Percentiles rank a stretch among this genome's conserved stretches.
phyloP scores from a whole-genome alignment of 495 filamentous ascomycete genomes.

The Aspergillus cristatus region DNA sequence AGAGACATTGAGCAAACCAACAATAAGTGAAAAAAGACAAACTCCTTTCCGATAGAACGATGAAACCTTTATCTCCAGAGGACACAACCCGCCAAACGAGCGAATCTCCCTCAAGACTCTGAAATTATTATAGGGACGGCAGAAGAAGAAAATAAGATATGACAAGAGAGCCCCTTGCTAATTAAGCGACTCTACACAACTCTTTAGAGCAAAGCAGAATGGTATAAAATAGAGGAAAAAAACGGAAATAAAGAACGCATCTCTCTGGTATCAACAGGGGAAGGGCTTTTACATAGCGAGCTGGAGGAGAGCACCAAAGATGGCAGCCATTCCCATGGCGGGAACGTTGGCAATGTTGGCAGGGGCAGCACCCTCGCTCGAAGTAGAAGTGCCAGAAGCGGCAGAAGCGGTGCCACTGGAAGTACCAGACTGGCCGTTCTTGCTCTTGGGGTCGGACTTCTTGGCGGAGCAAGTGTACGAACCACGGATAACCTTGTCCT shows the following conservation, averaged over 20 bases:
- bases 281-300: constrained; percentile 33
- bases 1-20: no score
- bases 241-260: constrained; percentile 22
- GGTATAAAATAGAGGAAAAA: neutral
- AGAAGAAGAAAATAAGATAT: no score
- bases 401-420: constrained; percentile 11
- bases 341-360: constrained; percentile 32
- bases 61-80: constrained; percentile 13
- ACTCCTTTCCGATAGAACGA: constrained; percentile 17
- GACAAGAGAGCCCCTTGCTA: constrained; percentile 30
- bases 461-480: constrained; percentile 46
- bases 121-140: constrained; percentile 41
- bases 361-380: constrained; percentile 28
- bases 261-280: constrained; percentile 6
- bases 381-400: constrained; percentile 23
- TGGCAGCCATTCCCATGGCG: constrained; percentile 32
- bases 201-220: constrained; percentile 9
- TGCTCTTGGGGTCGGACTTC: constrained; percentile 32
- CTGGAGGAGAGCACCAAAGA: constrained; percentile 38
- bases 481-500: constrained; percentile 50
- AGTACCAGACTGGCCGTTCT: constrained; percentile 37
- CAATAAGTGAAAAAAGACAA: no score
- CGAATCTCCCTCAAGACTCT: constrained; percentile 34
- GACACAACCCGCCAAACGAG: constrained; percentile 20
- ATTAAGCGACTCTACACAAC: constrained; percentile 28